Base-by-base conservation (phyloP, 1,139 yeast species). In the Yamadazyma blattariae region DNA sequence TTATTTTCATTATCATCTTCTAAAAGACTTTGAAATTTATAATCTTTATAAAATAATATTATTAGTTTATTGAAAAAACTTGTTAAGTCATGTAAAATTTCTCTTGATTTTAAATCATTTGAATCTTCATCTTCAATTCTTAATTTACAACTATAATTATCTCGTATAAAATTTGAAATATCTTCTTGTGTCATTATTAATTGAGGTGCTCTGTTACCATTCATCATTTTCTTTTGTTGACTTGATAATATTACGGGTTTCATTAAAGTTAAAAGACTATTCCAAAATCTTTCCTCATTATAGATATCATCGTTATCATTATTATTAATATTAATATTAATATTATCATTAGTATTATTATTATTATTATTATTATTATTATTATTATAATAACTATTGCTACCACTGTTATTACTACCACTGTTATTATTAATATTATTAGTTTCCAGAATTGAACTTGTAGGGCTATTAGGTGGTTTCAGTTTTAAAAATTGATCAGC, bases 401-500 rank as follows among this genome's bases (percentile, higher is more conserved):
- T n/a, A n/a, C n/a, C n/a, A n/a, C n/a, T n/a, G n/a, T n/a, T n/a
- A n/a, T n/a, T n/a, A n/a, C n/a, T n/a, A 21, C 7, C 11, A 16
- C 16, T 12, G 15, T 18, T 18, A 18, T 8, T 18, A 29, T 29
- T 29, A 12, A 13, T 16, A 13, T 33, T 26, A 20, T 33, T 28
- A 29, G 12, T 9, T 1, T 30, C 32, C 12, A 19, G 10, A n/a
- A 22, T 11, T 4, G 34, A 16, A 5, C 24, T 7, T 30, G 34
- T 13, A 31, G 40, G 37, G 22, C 37, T 34, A 9, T 10, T 27
- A 8, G 34, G 30, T 4, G 35, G 13, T 30, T 51, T 57, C 24
- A 52, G 37, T 32, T 54, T 55, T 18, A 68, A 42, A 37, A 54
- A 66, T 42, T 66, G 72, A 36, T 67, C 74, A 0, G 73, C 61